A percentile compares a stretch with the other conserved stretches of the same genome.
phyloP scores from a whole-genome alignment of 179 eudicot species.

The Heliamphora pulchella region DNA sequence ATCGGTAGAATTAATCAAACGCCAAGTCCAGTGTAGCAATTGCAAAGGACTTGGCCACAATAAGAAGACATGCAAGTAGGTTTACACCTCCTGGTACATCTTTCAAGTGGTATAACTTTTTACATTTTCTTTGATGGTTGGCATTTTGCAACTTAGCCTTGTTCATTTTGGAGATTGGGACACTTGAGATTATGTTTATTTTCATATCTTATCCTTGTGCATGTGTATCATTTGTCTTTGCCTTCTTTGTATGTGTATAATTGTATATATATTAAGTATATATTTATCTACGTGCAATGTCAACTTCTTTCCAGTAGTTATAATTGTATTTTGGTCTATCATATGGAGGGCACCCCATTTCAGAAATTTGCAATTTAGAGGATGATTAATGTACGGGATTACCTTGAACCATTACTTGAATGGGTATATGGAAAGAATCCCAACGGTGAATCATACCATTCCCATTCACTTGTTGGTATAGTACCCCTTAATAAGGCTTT shows the following conservation, averaged over 20 bases:
- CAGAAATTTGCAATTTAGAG: not conserved
- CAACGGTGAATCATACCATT: not conserved
- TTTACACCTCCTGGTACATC: not conserved
- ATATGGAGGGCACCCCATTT: no score
- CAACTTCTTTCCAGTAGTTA: not conserved
- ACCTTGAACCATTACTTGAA: not conserved
- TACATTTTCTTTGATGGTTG: not conserved
- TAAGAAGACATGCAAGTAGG: conserved; percentile 58
- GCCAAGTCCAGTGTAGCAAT: conserved; percentile 75
- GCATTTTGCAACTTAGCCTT: not conserved
- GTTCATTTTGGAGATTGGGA: not conserved
- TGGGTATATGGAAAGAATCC: not conserved
- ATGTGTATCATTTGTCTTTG: not conserved
- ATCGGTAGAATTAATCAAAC: conserved; percentile 36
- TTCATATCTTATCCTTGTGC: not conserved
- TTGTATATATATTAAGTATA: not conserved
- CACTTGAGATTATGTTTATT: not conserved
- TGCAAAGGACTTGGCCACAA: conserved; percentile 81
- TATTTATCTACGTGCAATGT: not conserved
- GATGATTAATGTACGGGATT: not conserved
- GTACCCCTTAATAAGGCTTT: not conserved
- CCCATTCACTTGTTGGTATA: not conserved
- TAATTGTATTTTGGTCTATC: not conserved
- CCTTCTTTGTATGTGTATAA: not conserved
- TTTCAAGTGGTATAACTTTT: not conserved